Base-by-base conservation (phyloP, 495 filamentous ascomycete species). In the Tuber aestivum region DNA sequence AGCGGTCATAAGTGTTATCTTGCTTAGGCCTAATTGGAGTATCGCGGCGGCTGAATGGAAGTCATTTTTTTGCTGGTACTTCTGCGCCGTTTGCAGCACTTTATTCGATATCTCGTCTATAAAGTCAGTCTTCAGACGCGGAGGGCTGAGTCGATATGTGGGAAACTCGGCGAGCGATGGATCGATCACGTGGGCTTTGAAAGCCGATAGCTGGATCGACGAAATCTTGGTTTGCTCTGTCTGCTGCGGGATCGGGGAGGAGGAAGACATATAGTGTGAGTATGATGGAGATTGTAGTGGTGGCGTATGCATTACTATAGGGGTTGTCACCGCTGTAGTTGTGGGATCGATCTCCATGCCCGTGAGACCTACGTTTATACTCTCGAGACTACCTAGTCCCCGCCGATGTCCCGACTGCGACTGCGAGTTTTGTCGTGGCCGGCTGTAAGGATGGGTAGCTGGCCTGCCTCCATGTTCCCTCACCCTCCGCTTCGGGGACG, bases 211-310 rank as follows among this genome's bases (percentile, higher is more conserved):
- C 2, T 65, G 56, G 56, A 65, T 65, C 10, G 56, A 35, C 14
- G 56, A 65, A 35, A 65, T 35, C 56, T 65, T 65, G 56, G 56
- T 65, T 65, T 65, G 56, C 56, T 65, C 56, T 35, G 56, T 35
- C 12, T 65, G 56, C 56, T 65, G 56, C 56, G 56, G 56, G 32
- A 14, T 32, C 6, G 56, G 56, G 56, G 56, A 35, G 14, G 27
- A 27, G 20, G 56, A 65, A 27, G 56, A 35, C 14, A 65, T 65
- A 20, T 65, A 35, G 27, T 65, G 27, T 18, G 56, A 16, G 27
- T 65, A 35, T 32, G 56, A 65, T 32, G 27, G 56, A 35, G 56
- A 65, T 32, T 20, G 56, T 5, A 65, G 56, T 18, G 56, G 32
- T 27, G 56, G 56, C 27, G 56, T 32, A 35, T 16, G 56, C 12